A percentile compares a stretch with the other conserved stretches of the same genome.
Evolutionary conservation across 106 monocot genomes (phyloP).

Genomic region (Alisma plantagoaquatica): DNA sequence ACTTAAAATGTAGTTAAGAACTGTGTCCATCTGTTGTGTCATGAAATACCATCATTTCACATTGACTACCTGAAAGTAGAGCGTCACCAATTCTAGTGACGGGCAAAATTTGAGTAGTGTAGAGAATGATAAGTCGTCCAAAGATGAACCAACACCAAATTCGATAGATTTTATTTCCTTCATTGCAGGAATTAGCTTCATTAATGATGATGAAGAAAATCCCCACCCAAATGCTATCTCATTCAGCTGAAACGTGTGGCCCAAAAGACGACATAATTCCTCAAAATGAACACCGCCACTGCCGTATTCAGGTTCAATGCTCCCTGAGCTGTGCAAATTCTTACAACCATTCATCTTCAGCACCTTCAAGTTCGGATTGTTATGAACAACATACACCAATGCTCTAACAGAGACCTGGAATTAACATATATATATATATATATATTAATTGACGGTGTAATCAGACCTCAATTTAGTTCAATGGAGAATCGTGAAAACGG

Average conservation of each 20-base stretch:
- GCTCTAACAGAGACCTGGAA: constrained; percentile 40
- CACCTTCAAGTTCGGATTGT: constrained; percentile 30
- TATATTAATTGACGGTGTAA: no score
- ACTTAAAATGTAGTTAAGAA: no score
- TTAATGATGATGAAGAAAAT: constrained; percentile 32
- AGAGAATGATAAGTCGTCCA: constrained; percentile 25
- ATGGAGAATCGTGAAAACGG: no score
- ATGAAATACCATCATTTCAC: no score
- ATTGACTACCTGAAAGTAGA: constrained; percentile 57
- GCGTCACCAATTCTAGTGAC: constrained; percentile 39
- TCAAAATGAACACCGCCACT: constrained; percentile 3
- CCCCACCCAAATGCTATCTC: constrained; percentile 76
- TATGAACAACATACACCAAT: constrained; percentile 32
- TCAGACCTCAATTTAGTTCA: no score
- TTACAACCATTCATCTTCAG: constrained; percentile 49
- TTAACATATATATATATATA: no score
- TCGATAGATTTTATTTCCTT: constrained; percentile 32
- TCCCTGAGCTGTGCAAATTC: constrained; percentile 17
- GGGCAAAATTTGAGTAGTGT: constrained; percentile 41
- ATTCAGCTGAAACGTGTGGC: constrained; percentile 30
- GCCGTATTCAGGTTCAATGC: not conserved
- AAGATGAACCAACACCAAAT: constrained; percentile 52
- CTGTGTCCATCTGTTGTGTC: no score
- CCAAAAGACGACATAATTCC: constrained; percentile 24
- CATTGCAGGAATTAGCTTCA: constrained; percentile 22